Evolutionary conservation across 331 rosid species (phyloP).

Genomic region (Pyrus hybrid): DNA sequence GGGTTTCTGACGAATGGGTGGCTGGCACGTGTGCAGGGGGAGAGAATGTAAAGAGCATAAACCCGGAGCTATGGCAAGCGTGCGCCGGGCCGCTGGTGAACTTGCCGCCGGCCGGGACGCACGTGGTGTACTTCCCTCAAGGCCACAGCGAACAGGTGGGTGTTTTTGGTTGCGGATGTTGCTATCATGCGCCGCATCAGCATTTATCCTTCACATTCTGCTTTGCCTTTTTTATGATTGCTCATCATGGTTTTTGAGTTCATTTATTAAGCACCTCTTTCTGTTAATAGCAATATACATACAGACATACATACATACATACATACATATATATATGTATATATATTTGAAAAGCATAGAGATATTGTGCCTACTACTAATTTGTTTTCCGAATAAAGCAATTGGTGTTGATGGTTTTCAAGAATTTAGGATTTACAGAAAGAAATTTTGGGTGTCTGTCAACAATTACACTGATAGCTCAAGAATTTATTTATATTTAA

Average conservation of each 20-base stretch:
- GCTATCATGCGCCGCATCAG: not conserved
- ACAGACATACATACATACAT: too few species aligned
- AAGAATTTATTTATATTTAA: not conserved
- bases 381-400: not conserved
- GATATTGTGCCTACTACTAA: too few species aligned
- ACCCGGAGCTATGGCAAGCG: constrained; percentile 86
- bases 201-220: not conserved
- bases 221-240: not conserved
- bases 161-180: not conserved
- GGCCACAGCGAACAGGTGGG: constrained; percentile 89
- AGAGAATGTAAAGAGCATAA: constrained; percentile 50
- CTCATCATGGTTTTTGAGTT: not conserved
- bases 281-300: too few species aligned
- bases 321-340: too few species aligned
- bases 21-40: constrained; percentile 34
- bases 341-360: too few species aligned
- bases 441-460: too few species aligned
- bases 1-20: constrained; percentile 10
- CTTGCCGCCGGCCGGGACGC: constrained; percentile 76
- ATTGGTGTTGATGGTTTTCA: not conserved
- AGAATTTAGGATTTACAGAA: not conserved
- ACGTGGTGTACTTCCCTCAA: constrained; percentile 90
- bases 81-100: constrained; percentile 92
- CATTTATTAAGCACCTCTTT: not conserved
- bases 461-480: too few species aligned